phyloP scores from a whole-genome alignment of 2,329 filamentous ascomycete species.

The Nannizziopsis arthrosporioides region DNA sequence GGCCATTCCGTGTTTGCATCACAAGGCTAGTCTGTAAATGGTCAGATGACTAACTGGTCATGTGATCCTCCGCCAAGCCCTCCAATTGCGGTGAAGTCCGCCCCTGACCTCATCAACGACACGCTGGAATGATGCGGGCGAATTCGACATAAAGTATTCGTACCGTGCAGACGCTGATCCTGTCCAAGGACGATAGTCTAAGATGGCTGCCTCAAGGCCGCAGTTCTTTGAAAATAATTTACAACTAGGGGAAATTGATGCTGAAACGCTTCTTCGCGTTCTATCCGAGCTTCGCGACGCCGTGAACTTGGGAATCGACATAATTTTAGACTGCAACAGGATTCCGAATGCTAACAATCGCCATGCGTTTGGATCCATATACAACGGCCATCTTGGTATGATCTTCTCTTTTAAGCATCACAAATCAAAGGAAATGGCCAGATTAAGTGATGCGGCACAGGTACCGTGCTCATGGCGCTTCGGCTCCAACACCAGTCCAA shows the following conservation, averaged over 20 bases:
- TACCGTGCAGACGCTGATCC: too few species aligned
- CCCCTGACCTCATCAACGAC: too few species aligned
- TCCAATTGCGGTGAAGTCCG: too few species aligned
- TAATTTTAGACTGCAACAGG: conserved; percentile 20
- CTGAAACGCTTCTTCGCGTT: conserved; percentile 14
- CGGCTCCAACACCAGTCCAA: conserved; percentile 28
- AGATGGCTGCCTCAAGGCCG: conserved; percentile 10
- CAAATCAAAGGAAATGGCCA: not conserved
- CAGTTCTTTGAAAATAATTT: conserved; percentile 23
- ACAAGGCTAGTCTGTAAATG: too few species aligned
- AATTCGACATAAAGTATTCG: too few species aligned
- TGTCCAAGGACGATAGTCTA: not conserved
- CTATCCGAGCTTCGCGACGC: conserved; percentile 24
- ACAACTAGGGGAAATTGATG: conserved; percentile 17
- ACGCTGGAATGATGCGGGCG: too few species aligned
- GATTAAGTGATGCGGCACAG: conserved; percentile 17
- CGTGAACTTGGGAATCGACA: conserved; percentile 20
- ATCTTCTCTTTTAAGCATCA: not conserved
- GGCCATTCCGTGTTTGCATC: too few species aligned
- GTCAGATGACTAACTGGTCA: too few species aligned
- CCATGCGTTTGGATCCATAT: conserved; percentile 22
- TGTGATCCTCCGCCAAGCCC: too few species aligned
- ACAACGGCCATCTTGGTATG: conserved; percentile 25
- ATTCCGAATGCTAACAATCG: conserved; percentile 19
- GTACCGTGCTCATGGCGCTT: conserved; percentile 28